Base-by-base conservation (phyloP, 1,139 yeast genomes). In the Kodamaea sp. region DNA sequence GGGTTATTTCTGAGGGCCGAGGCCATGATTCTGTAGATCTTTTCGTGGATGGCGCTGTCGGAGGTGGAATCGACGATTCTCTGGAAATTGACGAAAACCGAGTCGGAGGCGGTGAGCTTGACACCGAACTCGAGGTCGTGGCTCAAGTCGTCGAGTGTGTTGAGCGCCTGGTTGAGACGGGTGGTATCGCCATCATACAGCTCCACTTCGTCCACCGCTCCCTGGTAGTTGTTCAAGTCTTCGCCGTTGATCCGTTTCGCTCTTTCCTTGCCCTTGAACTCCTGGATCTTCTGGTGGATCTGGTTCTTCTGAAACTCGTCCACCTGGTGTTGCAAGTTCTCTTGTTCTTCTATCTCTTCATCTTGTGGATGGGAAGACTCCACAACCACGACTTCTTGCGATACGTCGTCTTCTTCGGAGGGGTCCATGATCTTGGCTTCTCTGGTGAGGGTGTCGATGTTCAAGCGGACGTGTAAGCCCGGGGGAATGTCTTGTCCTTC, bases 401-500 rank as follows among this genome's bases (percentile, higher is more conserved):
- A 29, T 1, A 26, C 23, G 10, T 36, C 46, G n/a, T 40, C 50
- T 4, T 51, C 58, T 7, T 48, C 48, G 9, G 37, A 26, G 4
- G 51, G 48, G 13, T 67, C 73, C 51, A 69, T 53, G 7, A 83
- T 38, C 44, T 76, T 83, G 1, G 95, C 96, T 53, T 83, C 86
- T 51, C 70, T 77, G 25, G 62, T 57, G 18, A 83, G 79, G 0
- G 89, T 82, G 18, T 83, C 88, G 36, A 85, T 62, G 55, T 87
- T 76, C 50, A 83, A 53, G 50, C 87, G 66, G 28, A 84, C 79
- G 58, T 88, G 95, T 28, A 88, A 62, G 0, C 96, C 96, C 12
- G 74, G 74, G 1, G 96, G 95, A 6, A 87, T 70, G 11, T 74
- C 71, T 52, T 85, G 95, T 11, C 83, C 86, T 40, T 74, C 80